These are phyloP conservation scores for Tulasnella sp. DNA, from an alignment of 768 basidiomycete species.

Conservation along the genomic window DNA sequence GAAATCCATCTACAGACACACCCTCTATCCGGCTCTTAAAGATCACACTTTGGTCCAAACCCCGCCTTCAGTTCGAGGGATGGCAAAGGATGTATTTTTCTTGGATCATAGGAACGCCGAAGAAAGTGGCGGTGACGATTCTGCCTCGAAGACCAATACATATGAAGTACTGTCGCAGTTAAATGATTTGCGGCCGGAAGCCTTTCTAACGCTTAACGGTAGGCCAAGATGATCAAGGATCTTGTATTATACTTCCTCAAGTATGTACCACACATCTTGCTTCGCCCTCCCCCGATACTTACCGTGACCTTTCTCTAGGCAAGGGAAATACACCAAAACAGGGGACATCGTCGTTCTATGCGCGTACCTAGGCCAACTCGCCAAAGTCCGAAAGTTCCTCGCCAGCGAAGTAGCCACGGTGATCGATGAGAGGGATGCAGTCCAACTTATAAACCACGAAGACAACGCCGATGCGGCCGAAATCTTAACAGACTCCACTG, in stretches of 20 bases:
- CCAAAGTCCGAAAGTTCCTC: slow-evolving; percentile 39
- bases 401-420: slow-evolving; percentile 47
- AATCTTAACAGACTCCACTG: slow-evolving; percentile 29
- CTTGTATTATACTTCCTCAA: slow-evolving; percentile 46
- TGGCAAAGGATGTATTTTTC: slow-evolving; percentile 60
- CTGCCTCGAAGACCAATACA: slow-evolving; percentile 54
- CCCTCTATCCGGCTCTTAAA: slow-evolving; percentile 52
- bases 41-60: slow-evolving; percentile 46
- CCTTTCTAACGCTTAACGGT: neutral
- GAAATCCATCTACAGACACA: slow-evolving; percentile 35
- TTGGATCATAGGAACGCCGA: slow-evolving; percentile 55
- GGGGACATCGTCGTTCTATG: slow-evolving; percentile 51
- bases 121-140: slow-evolving; percentile 52
- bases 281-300: neutral
- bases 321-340: slow-evolving; percentile 40
- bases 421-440: slow-evolving; percentile 63
- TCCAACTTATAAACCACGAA: slow-evolving; percentile 48
- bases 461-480: slow-evolving; percentile 25
- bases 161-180: slow-evolving; percentile 46
- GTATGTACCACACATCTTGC: slow-evolving; percentile 23
- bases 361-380: slow-evolving; percentile 47
- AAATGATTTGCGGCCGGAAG: neutral
- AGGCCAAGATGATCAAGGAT: slow-evolving; percentile 45
- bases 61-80: slow-evolving; percentile 54
- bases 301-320: slow-evolving; percentile 30